phyloP scores from a whole-genome alignment of 1,284 basidiomycete genomes.

The Microbotryum silenes-acaulis region DNA sequence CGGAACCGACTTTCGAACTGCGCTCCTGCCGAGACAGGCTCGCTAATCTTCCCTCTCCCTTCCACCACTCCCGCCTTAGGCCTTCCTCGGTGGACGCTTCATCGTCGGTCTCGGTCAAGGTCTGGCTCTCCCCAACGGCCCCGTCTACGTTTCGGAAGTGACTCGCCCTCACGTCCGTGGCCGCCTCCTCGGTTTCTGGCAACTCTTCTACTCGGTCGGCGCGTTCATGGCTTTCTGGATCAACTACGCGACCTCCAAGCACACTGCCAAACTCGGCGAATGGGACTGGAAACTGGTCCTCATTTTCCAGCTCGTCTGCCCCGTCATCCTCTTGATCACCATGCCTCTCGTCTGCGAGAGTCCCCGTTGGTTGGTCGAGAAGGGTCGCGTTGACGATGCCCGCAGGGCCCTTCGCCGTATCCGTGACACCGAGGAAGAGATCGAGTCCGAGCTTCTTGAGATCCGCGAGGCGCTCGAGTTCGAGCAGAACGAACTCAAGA shows the following conservation, averaged over 20 bases:
- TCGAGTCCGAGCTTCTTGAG: conserved; percentile 24
- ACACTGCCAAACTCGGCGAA: conserved; percentile 1
- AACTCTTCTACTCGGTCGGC: conserved; percentile 2
- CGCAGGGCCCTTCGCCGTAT: conserved; percentile 13
- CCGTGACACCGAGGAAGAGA: conserved; percentile 15
- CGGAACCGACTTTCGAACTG: neutral
- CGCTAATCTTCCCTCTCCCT: too few species aligned
- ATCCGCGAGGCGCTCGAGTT: conserved; percentile 28
- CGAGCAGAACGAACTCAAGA: conserved; percentile 13
- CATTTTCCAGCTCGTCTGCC: too few species aligned
- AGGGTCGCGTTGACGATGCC: too few species aligned
- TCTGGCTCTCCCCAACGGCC: neutral
- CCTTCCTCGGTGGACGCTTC: conserved; percentile 8
- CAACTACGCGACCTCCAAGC: neutral
- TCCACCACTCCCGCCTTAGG: neutral
- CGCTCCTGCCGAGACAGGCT: too few species aligned
- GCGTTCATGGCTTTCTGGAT: conserved; percentile 4
- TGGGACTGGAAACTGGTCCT: neutral
- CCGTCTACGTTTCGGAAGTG: conserved; percentile 6
- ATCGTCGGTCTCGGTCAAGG: conserved; percentile 3
- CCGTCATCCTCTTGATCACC: too few species aligned
- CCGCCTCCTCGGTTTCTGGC: conserved; percentile 1
- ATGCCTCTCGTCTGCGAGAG: too few species aligned
- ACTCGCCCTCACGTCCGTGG: neutral
- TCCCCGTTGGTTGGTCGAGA: too few species aligned